Conservation (phyloP, 805 yeast genomes). For the Myxozyma monticola region DNA sequence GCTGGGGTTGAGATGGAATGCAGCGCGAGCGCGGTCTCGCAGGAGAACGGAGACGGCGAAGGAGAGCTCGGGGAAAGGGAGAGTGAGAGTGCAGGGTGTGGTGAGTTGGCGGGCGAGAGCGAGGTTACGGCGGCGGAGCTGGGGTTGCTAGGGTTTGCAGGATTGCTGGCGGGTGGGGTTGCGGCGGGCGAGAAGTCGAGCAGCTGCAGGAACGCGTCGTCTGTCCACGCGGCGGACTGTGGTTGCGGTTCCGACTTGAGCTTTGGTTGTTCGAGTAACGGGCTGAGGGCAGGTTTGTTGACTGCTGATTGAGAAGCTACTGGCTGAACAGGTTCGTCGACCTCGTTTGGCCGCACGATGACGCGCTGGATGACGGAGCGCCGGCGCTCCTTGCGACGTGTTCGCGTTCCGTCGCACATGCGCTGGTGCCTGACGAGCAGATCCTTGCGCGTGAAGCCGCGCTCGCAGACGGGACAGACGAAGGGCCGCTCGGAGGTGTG, state of each 20-base stretch:
- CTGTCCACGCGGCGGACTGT: background rate
- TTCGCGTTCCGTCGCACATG: conserved; percentile 15
- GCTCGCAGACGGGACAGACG: conserved; percentile 29
- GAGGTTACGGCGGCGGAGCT: background rate
- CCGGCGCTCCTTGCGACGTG: conserved; percentile 12
- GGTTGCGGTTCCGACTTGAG: background rate
- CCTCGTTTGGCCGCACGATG: conserved; percentile 11
- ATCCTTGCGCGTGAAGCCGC: conserved; percentile 27
- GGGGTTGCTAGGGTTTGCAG: background rate
- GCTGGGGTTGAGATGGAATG: background rate
- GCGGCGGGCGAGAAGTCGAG: background rate
- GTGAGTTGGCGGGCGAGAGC: background rate
- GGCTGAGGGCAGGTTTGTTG: background rate
- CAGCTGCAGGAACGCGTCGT: background rate
- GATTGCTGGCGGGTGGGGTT: background rate
- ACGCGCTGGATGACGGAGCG: conserved; percentile 13
- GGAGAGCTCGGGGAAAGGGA: background rate
- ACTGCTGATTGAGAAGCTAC: background rate
- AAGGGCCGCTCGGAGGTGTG: conserved; percentile 83
- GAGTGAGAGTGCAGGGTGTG: background rate
- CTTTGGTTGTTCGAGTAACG: background rate
- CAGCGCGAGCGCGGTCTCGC: background rate
- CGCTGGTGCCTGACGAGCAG: conserved; percentile 25
- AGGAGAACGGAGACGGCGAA: background rate
- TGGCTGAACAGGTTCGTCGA: background rate